Conservation (phyloP, 805 yeast genomes). For the Monosporozyma unispora region DNA sequence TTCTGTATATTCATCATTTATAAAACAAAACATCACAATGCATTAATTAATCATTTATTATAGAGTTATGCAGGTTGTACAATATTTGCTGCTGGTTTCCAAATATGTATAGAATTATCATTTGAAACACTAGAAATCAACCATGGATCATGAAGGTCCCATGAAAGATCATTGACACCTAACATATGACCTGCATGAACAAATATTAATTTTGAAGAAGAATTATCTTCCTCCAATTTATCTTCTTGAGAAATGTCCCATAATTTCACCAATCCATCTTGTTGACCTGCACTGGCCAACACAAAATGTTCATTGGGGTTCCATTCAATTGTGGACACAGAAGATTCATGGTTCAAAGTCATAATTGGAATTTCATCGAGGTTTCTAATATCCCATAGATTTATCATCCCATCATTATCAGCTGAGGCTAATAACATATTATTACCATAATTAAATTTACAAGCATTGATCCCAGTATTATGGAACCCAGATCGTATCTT, state of each 20-base stretch:
- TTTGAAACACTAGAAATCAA: slow-evolving; percentile 70
- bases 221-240: slow-evolving; percentile 3
- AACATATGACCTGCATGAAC: slow-evolving; percentile 80
- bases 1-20: not conserved
- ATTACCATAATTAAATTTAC: slow-evolving; percentile 52
- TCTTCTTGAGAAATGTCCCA: slow-evolving; percentile 41
- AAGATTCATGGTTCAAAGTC: slow-evolving; percentile 33
- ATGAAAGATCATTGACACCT: slow-evolving; percentile 75
- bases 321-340: slow-evolving; percentile 67
- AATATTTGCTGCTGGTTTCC: slow-evolving; percentile 52
- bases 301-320: slow-evolving; percentile 47
- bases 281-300: slow-evolving; percentile 57
- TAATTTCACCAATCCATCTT: slow-evolving; percentile 52
- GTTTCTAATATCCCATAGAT: slow-evolving; percentile 59
- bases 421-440: slow-evolving; percentile 59
- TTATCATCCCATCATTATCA: slow-evolving; percentile 45
- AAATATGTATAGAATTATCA: slow-evolving; percentile 80
- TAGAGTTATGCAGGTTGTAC: slow-evolving; percentile 17
- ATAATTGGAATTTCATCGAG: slow-evolving; percentile 24
- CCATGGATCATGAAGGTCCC: slow-evolving; percentile 70
- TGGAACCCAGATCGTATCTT: slow-evolving; percentile 5
- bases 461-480: slow-evolving; percentile 40
- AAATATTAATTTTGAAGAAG: slow-evolving; percentile 36
- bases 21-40: not conserved
- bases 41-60: not conserved